These are phyloP conservation scores for Sambucus nigra DNA, from an alignment of 129 eudicot genomes.

Conservation along the genomic window DNA sequence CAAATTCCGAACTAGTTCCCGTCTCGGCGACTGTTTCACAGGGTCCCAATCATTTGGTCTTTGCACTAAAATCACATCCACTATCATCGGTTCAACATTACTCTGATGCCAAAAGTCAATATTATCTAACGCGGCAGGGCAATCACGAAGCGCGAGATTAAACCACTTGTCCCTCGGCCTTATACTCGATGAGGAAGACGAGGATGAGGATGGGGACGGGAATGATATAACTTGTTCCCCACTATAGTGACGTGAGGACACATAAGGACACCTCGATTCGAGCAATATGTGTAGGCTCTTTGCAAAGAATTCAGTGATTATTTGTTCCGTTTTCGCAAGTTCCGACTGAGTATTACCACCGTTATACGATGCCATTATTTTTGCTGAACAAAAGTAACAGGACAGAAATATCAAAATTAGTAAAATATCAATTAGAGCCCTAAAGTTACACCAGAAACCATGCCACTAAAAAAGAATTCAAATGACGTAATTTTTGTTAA, in stretches of 20 bases:
- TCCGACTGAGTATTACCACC: conserved; percentile 58
- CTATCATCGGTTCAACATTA: conserved; percentile 78
- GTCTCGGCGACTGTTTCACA: conserved; percentile 34
- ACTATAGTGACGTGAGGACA: conserved; percentile 67
- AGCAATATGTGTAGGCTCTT: conserved; percentile 78
- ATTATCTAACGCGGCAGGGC: conserved; percentile 83
- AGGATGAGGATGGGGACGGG: conserved; percentile 60
- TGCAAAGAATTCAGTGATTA: conserved; percentile 68
- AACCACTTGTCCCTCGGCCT: conserved; percentile 81
- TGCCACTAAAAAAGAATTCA: not conserved
- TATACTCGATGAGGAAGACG: conserved; percentile 55
- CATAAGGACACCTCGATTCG: conserved; percentile 70
- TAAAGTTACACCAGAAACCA: not conserved
- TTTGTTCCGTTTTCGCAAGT: conserved; percentile 73
- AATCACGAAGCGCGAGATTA: conserved; percentile 65
- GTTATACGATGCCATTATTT: conserved; percentile 42
- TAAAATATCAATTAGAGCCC: not conserved
- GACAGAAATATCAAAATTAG: not conserved
- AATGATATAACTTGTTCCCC: conserved; percentile 65
- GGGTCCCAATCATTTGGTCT: conserved; percentile 52
- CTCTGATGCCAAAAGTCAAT: conserved; percentile 80
- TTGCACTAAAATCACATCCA: conserved; percentile 66
- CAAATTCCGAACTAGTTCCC: conserved; percentile 20
- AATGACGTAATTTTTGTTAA: no score
- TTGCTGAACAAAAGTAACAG: not conserved